phyloP scores from a whole-genome alignment of 2,329 filamentous ascomycete species.

The Trichoderma sp. region DNA sequence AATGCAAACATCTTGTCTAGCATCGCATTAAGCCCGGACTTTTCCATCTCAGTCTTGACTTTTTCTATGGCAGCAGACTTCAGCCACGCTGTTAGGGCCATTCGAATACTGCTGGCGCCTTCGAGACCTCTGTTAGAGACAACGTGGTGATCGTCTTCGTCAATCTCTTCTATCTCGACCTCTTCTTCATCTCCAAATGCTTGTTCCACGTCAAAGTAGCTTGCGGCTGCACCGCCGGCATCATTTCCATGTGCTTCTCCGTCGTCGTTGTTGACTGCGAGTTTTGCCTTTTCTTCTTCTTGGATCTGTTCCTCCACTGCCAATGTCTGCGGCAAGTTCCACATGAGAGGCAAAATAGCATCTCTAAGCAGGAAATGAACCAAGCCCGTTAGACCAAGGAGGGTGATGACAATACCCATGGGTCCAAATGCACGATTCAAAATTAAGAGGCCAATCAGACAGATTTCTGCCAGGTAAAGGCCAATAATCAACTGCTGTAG shows the following conservation, averaged over 20 bases:
- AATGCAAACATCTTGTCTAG: constrained; percentile 33
- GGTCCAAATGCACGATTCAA: constrained; percentile 68
- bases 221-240: constrained; percentile 33
- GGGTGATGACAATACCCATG: constrained; percentile 72
- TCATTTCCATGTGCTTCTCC: constrained; percentile 28
- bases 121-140: constrained; percentile 39
- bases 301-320: constrained; percentile 55
- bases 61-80: constrained; percentile 42
- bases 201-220: constrained; percentile 40
- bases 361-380: constrained; percentile 73
- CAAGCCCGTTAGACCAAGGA: constrained; percentile 72
- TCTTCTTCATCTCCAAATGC: constrained; percentile 39
- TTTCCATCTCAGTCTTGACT: constrained; percentile 29
- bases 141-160: constrained; percentile 32
- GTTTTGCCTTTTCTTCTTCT: constrained; percentile 50
- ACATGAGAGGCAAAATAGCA: constrained; percentile 74
- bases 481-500: constrained; percentile 84
- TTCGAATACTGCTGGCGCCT: constrained; percentile 39
- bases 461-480: constrained; percentile 79
- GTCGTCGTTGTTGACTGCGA: constrained; percentile 30
- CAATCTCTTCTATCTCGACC: constrained; percentile 27
- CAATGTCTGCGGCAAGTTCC: constrained; percentile 76
- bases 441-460: constrained; percentile 81
- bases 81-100: constrained; percentile 37
- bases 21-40: constrained; percentile 33